phyloP scores from a whole-genome alignment of 768 basidiomycete species.

The Trametes gibbosa region DNA sequence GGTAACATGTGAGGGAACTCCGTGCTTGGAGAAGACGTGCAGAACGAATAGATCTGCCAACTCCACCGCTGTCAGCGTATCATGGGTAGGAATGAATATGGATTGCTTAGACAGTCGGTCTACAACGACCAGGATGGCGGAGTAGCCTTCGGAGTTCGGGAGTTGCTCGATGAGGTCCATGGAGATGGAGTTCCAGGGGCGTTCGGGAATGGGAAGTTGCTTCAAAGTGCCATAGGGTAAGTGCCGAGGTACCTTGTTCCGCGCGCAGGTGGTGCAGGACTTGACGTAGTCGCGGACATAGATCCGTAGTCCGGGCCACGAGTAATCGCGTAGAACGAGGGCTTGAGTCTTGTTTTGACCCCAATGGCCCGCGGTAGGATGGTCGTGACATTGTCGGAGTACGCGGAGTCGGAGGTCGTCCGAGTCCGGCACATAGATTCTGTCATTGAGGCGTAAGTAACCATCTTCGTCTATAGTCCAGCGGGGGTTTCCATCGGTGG shows the following conservation, averaged over 20 bases:
- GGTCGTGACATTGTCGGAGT: constrained; percentile 29
- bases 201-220: background rate
- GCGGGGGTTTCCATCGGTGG: background rate
- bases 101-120: constrained; percentile 28
- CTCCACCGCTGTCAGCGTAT: constrained; percentile 22
- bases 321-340: constrained; percentile 25
- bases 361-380: constrained; percentile 30
- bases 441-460: constrained; percentile 13
- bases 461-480: constrained; percentile 1
- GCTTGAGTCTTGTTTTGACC: constrained; percentile 25
- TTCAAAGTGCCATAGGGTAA: no score
- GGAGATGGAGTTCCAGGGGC: background rate
- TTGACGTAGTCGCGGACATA: constrained; percentile 31
- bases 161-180: background rate
- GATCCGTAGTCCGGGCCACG: constrained; percentile 26
- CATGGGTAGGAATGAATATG: constrained; percentile 26
- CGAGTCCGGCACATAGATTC: constrained; percentile 24
- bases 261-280: no score
- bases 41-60: constrained; percentile 17
- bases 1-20: constrained; percentile 11
- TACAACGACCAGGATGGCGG: constrained; percentile 5
- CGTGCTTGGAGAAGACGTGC: constrained; percentile 15
- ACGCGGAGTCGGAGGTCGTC: constrained; percentile 24
- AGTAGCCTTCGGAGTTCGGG: background rate
- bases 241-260: no score